Evolutionary conservation across 495 filamentous ascomycete species (phyloP).

Genomic region (Pyrenopolyporus hunteri): DNA sequence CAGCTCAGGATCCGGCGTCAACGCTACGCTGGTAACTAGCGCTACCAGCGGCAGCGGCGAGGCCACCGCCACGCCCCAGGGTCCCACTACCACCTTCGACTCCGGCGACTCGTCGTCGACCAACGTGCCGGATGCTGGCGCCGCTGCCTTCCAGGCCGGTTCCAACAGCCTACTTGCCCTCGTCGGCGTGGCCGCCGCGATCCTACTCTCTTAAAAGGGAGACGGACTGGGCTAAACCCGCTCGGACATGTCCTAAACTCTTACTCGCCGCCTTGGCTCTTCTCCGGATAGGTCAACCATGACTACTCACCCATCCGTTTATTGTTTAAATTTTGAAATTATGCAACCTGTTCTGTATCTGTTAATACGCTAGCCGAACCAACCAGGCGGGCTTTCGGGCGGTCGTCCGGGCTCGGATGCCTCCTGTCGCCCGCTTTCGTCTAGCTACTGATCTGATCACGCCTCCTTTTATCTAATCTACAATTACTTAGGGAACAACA

Average conservation of each 20-base stretch:
- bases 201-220: slow-evolving; percentile 17
- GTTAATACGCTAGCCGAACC: slow-evolving; percentile 12
- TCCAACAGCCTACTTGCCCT: slow-evolving; percentile 28
- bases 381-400: slow-evolving; percentile 31
- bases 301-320: neutral
- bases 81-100: slow-evolving; percentile 35
- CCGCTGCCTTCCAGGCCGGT: slow-evolving; percentile 10
- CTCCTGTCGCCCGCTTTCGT: too few relatives aligned
- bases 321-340: neutral
- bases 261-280: neutral
- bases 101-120: slow-evolving; percentile 24
- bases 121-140: slow-evolving; percentile 12
- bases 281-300: neutral
- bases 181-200: slow-evolving; percentile 20
- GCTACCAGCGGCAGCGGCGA: slow-evolving; percentile 1
- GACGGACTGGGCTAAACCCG: neutral
- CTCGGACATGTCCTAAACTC: neutral
- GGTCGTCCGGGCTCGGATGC: slow-evolving; percentile 16
- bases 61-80: slow-evolving; percentile 35
- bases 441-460: slow-evolving; percentile 5
- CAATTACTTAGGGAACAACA: neutral
- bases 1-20: slow-evolving; percentile 8
- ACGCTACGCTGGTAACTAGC: slow-evolving; percentile 19
- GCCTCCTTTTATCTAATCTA: slow-evolving; percentile 19
- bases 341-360: slow-evolving; percentile 9